phyloP scores from a whole-genome alignment of 176 grass and related monocot species.

The Paspalum notatum region DNA sequence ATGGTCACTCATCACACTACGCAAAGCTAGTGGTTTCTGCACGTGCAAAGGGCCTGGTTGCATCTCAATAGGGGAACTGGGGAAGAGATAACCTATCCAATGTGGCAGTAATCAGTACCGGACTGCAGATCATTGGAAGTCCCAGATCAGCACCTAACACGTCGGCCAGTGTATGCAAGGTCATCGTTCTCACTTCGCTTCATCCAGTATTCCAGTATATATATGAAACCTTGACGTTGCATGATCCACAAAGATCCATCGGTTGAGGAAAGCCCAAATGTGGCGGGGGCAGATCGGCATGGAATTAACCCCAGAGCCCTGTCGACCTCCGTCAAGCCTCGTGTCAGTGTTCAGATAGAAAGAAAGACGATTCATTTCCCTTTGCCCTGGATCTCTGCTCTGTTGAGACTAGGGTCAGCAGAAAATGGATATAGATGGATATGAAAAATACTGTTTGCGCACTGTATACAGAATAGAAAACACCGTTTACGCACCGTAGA shows the following conservation, averaged over 20 bases:
- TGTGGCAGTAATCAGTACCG: background rate
- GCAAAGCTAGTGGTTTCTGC: too few relatives aligned
- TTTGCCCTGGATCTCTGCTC: constrained; percentile 2
- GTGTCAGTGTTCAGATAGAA: too few relatives aligned
- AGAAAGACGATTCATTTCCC: background rate
- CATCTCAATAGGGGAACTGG: background rate
- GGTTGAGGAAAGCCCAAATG: background rate
- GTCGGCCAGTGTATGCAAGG: background rate
- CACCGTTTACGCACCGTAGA: too few relatives aligned
- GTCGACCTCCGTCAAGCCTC: too few relatives aligned
- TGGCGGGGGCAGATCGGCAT: background rate
- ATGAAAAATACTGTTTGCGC: too few relatives aligned
- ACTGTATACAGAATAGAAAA: too few relatives aligned
- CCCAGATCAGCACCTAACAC: too few relatives aligned
- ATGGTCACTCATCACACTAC: background rate
- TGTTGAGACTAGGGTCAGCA: background rate
- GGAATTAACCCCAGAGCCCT: too few relatives aligned
- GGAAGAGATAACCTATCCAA: background rate
- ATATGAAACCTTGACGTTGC: too few relatives aligned
- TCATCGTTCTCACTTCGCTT: background rate
- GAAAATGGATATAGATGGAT: too few relatives aligned
- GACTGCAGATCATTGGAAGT: background rate
- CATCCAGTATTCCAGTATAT: too few relatives aligned
- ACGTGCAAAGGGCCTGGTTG: background rate
- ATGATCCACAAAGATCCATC: too few relatives aligned